Evolutionary conservation across 805 yeast genomes (phyloP), one percentile per base, ranked within the genome.

Genomic region (Starmera quercuum): DNA sequence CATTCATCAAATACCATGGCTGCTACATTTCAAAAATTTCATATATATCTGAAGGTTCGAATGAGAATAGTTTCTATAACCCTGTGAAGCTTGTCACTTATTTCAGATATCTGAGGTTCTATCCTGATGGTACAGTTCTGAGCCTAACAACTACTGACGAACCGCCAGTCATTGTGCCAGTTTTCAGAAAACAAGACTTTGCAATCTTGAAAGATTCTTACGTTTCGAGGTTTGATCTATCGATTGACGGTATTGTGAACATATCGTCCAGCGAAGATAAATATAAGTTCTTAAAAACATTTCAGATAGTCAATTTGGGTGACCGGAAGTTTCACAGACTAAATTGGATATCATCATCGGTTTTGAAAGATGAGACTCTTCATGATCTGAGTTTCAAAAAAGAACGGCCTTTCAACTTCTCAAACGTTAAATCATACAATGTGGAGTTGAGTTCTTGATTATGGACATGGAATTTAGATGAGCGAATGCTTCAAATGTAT

Each of bases 81-180:
- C 96, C 96, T 2, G 73, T 83, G 15, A 75, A 84, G 45, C 75
- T 86, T 53, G 83, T 90, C 26, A 84, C 96, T 0, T 90, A 90
- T 51, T 90, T 85, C 53, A 63, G 98, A 41, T 92, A 87, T 54
- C 58, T 80, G 23, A 65, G 97, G 41, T 87, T 90, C 49, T 83
- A 69, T 52, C 78, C 79, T 0, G 82, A 83, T 49, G 97, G 97
- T 0, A 61, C 71, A 1, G 81, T 85, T 39, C 59, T 83, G 28
- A 74, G 82, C 49, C 66, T 83, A 20, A 66, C 85, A 19, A 73
- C 94, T 0, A 71, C 81, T 4, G 66, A 75, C 35, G 90, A 83
- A 46, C 97, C 97, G 0, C 53, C 56, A 2, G 54, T 60, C 28
- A 78, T 87, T 2, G 78, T 88, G 3, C 80, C 80, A 4, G 61